Base-by-base conservation (phyloP, 495 filamentous ascomycete species). In the Neurospora sp. region DNA sequence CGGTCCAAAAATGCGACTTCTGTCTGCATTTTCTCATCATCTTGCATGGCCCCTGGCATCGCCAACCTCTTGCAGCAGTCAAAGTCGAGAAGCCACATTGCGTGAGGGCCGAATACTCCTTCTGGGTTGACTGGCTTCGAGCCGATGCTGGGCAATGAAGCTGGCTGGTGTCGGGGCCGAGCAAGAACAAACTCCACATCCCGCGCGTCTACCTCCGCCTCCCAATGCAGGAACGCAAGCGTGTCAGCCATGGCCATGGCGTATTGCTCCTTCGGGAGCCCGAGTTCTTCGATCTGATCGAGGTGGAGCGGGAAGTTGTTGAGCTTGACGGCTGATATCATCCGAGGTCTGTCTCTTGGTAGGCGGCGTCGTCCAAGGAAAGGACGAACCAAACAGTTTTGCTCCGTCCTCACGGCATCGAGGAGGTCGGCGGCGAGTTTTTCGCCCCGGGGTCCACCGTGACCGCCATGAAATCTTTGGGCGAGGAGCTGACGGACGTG, bases 161-260 rank as follows among this genome's bases (percentile, higher is more conserved):
- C 42, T n/a, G 42, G 5, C 42, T n/a, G 42, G 42, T 44, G 42
- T 18, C 72, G 72, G 31, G 70, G 71, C 18, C 70, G 70, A 16
- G 81, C 85, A 5, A 89, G 83, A 37, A 88, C 86, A 74, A 87
- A 88, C 72, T 89, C 87, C 35, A 88, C 78, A 70, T 87, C 87
- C 49, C 83, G 83, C 1, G 78, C 85, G 74, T 88, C 86, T 5
- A 88, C 73, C 27, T 77, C 72, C 0, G 69, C 82, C 6, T 74
- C 39, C 87, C 86, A 88, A 44, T 87, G 81, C 37, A 88, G 73
- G 10, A 83, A 77, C 0, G 87, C 87, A 0, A 87, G 78, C 4
- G 85, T 78, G 39, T 85, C 79, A 0, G 83, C 87, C 82, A 88
- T 85, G 0, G 76, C 79, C 7, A 41, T 72, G 2, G 82, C 82